Percentiles rank a stretch among this genome's conserved stretches.
Evolutionary conservation across 2,329 filamentous ascomycete species (phyloP).

Genomic region (Elsinoe fawcettii): DNA sequence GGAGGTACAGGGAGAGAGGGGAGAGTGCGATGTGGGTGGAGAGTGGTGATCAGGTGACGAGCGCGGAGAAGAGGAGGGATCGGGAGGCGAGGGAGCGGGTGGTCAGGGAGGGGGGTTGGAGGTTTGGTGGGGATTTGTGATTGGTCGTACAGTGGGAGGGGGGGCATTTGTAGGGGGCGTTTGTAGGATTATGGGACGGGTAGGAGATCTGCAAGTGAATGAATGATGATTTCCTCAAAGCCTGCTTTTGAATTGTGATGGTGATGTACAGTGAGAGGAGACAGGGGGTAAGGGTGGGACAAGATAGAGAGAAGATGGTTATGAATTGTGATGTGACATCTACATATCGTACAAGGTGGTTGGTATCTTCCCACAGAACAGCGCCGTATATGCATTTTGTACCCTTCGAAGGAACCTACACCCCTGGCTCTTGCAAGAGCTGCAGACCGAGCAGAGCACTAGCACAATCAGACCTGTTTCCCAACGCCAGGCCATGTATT

Average conservation of each 20-base stretch:
- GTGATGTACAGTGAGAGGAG: too few species aligned
- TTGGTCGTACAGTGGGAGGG: too few species aligned
- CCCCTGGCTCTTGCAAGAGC: background rate
- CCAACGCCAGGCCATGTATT: background rate
- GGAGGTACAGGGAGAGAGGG: slow-evolving; percentile 82
- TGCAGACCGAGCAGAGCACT: background rate
- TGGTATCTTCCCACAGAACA: background rate
- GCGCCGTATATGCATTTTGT: background rate
- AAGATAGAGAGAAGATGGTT: background rate
- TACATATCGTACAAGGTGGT: slow-evolving; percentile 11
- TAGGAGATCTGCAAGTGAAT: background rate
- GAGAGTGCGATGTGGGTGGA: slow-evolving; percentile 90
- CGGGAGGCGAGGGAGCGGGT: slow-evolving; percentile 70
- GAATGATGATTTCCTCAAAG: slow-evolving; percentile 1
- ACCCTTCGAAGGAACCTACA: background rate
- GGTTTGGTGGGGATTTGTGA: slow-evolving; percentile 40
- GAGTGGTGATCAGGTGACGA: slow-evolving; percentile 66
- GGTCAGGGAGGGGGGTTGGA: slow-evolving; percentile 78
- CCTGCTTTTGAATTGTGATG: too few species aligned
- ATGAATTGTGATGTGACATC: slow-evolving; percentile 5
- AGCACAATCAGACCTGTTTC: background rate
- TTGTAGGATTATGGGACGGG: background rate
- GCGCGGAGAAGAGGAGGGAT: slow-evolving; percentile 78
- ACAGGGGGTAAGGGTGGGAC: background rate
- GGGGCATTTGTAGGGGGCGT: background rate